Evolutionary conservation across 2,329 filamentous ascomycete species (phyloP).

Genomic region (Epichloe glyceriae): DNA sequence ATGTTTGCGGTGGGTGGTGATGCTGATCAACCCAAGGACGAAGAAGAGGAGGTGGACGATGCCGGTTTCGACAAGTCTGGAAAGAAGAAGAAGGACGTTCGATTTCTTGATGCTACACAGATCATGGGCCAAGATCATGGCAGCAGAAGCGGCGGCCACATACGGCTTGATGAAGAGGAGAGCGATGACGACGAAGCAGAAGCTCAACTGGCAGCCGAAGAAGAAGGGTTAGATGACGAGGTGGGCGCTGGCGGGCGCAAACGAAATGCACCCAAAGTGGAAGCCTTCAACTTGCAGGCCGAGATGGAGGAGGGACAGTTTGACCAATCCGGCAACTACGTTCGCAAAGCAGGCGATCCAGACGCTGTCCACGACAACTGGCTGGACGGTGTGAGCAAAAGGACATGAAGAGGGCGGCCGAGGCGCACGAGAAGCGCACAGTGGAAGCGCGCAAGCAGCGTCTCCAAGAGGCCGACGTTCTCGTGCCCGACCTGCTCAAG

Average conservation of each 20-base stretch:
- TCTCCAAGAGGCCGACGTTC: conserved; percentile 58
- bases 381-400: conserved; percentile 90
- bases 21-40: conserved; percentile 20
- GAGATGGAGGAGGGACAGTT: conserved; percentile 91
- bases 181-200: conserved; percentile 54
- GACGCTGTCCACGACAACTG: conserved; percentile 86
- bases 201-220: conserved; percentile 56
- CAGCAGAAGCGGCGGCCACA: conserved; percentile 62
- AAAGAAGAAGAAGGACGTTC: conserved; percentile 51
- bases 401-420: conserved; percentile 78
- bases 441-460: conserved; percentile 59
- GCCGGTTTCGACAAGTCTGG: conserved; percentile 24
- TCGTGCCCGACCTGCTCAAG: conserved; percentile 61
- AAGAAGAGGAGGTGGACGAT: conserved; percentile 25
- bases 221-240: conserved; percentile 73
- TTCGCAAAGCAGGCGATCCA: conserved; percentile 77
- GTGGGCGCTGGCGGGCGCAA: conserved; percentile 84
- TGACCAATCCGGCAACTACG: conserved; percentile 81
- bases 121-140: conserved; percentile 69
- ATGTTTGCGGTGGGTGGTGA: conserved; percentile 71
- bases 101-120: conserved; percentile 42
- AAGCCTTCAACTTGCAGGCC: conserved; percentile 85
- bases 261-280: conserved; percentile 82
- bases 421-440: conserved; percentile 76
- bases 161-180: conserved; percentile 46